Evolutionary conservation across 140 eudicot genomes (phyloP), one percentile per base, ranked within the genome.

Genomic region (Erigeron philadelphicus): DNA sequence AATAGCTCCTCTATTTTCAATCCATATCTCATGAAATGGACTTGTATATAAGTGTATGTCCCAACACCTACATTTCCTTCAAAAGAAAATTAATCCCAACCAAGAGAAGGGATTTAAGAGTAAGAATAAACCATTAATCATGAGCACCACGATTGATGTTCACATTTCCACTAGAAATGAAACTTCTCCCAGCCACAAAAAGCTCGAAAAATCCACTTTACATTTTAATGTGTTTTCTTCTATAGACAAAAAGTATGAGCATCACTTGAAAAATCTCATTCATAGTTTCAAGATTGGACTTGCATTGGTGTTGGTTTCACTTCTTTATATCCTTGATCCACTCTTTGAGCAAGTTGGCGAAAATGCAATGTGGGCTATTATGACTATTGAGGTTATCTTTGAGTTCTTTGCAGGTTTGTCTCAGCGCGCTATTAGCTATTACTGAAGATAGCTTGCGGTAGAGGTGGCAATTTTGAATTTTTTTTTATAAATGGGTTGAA

Each of bases 351-450:
- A 88, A 64, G 88, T 90, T 6, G 96, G 97, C 11, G 90, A 88
- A 68, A 87, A 78, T 84, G 87, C 84, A 53, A 85, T 90, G 88
- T 90, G 97, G 97, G 97, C 97, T 80, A 80, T 90, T 80, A 90
- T 90, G 90, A 90, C 97, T 7, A 96, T 90, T 38, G 97, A 88
- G 15, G 89, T 90, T 59, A 73, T 88, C 75, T 88, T 81, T 48
- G 97, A 88, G 70, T 88, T 88, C 83, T 81, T 47, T 40, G 94
- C 97, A 81, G 97, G 97, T 90, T 13, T 17, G 73, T 76, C 70
- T 0, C 25, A 21, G 25, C n/a, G n/a, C n/a, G n/a, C 25, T 21
- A 1, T 21, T 21, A 21, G 25, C 25, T 21, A 21, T 21, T 21
- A 21, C 25, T 21, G 25, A 21, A 21, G 25, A 21, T 21, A 21